Conservation (phyloP, 805 yeast genomes). For the Scheffersomyces stipitis region DNA sequence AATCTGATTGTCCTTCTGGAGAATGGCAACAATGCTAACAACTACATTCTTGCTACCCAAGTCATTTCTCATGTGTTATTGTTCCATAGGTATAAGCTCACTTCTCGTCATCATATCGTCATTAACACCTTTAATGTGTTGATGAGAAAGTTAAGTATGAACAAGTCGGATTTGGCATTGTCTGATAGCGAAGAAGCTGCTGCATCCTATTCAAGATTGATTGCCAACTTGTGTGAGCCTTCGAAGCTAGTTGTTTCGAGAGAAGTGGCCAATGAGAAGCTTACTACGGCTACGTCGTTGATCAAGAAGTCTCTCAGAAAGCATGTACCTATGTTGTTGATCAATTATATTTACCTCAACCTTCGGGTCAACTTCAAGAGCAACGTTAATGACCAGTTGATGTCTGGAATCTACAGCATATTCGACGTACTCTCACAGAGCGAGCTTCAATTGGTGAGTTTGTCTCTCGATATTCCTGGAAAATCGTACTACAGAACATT, state of each 20-base stretch:
- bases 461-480: slow-evolving; percentile 67
- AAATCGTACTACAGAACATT: slow-evolving; percentile 64
- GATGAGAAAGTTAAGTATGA: slow-evolving; percentile 46
- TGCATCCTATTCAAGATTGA: slow-evolving; percentile 52
- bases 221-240: slow-evolving; percentile 77
- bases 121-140: slow-evolving; percentile 48
- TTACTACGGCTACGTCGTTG: slow-evolving; percentile 55
- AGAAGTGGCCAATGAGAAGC: slow-evolving; percentile 28
- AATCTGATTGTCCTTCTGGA: slow-evolving; percentile 19
- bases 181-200: slow-evolving; percentile 38
- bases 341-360: slow-evolving; percentile 56
- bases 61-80: slow-evolving; percentile 61
- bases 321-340: slow-evolving; percentile 57
- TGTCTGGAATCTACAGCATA: slow-evolving; percentile 57
- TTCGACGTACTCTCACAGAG: slow-evolving; percentile 68
- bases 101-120: slow-evolving; percentile 72
- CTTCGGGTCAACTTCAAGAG: slow-evolving; percentile 50
- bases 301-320: slow-evolving; percentile 63
- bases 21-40: slow-evolving; percentile 9
- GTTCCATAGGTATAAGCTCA: slow-evolving; percentile 66
- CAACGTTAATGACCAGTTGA: slow-evolving; percentile 47
- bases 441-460: slow-evolving; percentile 63
- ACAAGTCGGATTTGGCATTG: slow-evolving; percentile 13
- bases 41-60: slow-evolving; percentile 43
- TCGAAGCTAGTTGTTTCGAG: slow-evolving; percentile 30